These are phyloP conservation scores for Cerrena zonata DNA, from an alignment of 1,284 basidiomycete genomes.

Conservation along the genomic window DNA sequence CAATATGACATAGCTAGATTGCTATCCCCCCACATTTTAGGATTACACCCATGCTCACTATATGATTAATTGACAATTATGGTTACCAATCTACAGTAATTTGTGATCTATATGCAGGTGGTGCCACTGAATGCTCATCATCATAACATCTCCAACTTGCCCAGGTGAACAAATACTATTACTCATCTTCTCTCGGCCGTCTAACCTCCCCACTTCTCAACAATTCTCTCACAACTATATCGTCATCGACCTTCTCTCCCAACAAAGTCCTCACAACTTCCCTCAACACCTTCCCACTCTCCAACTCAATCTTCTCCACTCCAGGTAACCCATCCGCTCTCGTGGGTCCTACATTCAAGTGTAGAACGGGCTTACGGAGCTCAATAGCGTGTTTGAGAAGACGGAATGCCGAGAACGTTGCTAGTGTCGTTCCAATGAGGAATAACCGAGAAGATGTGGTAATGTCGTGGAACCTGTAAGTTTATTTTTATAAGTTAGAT, in stretches of 20 bases:
- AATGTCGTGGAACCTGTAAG: slow-evolving; percentile 52
- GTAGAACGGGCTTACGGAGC: slow-evolving; percentile 67
- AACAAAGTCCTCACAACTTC: slow-evolving; percentile 52
- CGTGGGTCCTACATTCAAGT: slow-evolving; percentile 83
- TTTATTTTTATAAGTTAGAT: no score
- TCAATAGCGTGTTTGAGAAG: slow-evolving; percentile 79
- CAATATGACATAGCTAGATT: no score
- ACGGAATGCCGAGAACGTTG: slow-evolving; percentile 87
- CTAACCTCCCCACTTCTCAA: slow-evolving; percentile 49
- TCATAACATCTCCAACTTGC: no score
- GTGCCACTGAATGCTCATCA: no score
- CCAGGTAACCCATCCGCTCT: slow-evolving; percentile 72
- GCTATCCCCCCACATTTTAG: no score
- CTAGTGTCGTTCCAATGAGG: slow-evolving; percentile 81
- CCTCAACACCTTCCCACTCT: slow-evolving; percentile 63
- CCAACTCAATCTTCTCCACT: slow-evolving; percentile 72
- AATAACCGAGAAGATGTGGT: slow-evolving; percentile 64
- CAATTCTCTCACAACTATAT: slow-evolving; percentile 43
- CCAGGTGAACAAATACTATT: no score
- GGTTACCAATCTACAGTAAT: no score
- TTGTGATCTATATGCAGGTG: no score
- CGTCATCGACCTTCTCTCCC: slow-evolving; percentile 33
- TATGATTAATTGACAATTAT: no score
- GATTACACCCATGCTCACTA: no score
- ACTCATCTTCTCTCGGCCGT: slow-evolving; percentile 39